A percentile compares a stretch with the other conserved stretches of the same genome.
Conservation (phyloP, 2,329 filamentous ascomycete species). For the Fusarium sp. region DNA sequence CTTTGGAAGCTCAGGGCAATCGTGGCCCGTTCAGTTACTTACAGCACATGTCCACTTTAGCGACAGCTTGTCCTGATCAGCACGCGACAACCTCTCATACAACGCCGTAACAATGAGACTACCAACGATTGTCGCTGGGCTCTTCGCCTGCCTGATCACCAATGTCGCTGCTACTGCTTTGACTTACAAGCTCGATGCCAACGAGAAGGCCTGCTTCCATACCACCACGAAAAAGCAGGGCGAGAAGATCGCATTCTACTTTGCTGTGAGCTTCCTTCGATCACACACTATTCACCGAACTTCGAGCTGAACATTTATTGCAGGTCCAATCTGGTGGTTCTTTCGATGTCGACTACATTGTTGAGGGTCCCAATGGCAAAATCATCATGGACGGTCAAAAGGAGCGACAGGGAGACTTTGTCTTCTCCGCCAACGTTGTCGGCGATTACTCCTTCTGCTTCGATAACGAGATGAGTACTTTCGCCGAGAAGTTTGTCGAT, state of each 20-base stretch:
- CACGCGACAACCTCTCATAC: conserved; percentile 48
- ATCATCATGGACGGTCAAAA: conserved; percentile 88
- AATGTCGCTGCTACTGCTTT: conserved; percentile 87
- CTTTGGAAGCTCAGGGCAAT: conserved; percentile 45
- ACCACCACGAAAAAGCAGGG: conserved; percentile 80
- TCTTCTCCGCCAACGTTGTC: conserved; percentile 89
- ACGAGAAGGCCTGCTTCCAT: conserved; percentile 98
- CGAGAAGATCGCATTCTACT: conserved; percentile 97
- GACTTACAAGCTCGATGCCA: conserved; percentile 90
- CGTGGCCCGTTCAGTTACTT: conserved; percentile 48
- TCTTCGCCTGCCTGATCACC: conserved; percentile 78
- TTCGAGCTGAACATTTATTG: conserved; percentile 27
- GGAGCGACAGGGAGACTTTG: conserved; percentile 95
- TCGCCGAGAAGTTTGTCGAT: conserved; percentile 96
- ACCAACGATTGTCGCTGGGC: conserved; percentile 70
- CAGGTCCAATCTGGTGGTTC: conserved; percentile 98
- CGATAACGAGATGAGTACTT: conserved; percentile 98
- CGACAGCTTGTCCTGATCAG: conserved; percentile 51
- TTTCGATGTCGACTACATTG: conserved; percentile 95
- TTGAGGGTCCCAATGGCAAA: conserved; percentile 84
- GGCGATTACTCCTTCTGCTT: conserved; percentile 99
- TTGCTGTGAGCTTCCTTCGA: conserved; percentile 77
- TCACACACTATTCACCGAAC: not conserved
- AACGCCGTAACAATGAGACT: conserved; percentile 70
- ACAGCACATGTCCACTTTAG: conserved; percentile 41